These are phyloP conservation scores for Dorcoceras hygrometricum DNA, from an alignment of 257 asterid species.

Conservation along the genomic window DNA sequence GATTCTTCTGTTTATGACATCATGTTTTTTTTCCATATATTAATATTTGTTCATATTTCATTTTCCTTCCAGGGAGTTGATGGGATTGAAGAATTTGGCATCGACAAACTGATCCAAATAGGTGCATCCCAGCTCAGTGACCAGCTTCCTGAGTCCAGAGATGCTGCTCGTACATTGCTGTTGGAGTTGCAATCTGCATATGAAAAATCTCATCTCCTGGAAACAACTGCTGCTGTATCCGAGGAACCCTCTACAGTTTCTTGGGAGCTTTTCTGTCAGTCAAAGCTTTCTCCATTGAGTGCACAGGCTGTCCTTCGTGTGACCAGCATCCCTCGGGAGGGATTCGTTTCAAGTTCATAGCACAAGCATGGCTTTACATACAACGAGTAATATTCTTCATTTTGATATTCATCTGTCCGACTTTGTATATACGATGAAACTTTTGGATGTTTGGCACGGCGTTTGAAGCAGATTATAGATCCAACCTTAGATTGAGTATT, in stretches of 20 bases:
- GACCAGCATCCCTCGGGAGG: conserved; percentile 64
- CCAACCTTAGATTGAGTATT: background rate
- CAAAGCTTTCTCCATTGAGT: conserved; percentile 78
- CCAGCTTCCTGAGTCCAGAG: conserved; percentile 91
- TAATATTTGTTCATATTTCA: background rate
- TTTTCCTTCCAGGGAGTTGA: conserved; percentile 60
- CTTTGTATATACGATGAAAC: conserved; percentile 67
- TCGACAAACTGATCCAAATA: conserved; percentile 73
- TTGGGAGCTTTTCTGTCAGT: conserved; percentile 84
- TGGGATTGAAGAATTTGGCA: conserved; percentile 67
- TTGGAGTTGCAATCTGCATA: conserved; percentile 65
- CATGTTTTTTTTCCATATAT: background rate
- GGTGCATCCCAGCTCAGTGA: conserved; percentile 87
- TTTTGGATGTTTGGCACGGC: conserved; percentile 43
- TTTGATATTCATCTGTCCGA: conserved; percentile 28
- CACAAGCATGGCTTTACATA: conserved; percentile 22
- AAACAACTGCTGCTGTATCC: conserved; percentile 27
- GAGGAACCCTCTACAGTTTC: conserved; percentile 44
- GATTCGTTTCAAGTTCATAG: conserved; percentile 54
- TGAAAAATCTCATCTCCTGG: conserved; percentile 41
- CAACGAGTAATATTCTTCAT: conserved; percentile 28
- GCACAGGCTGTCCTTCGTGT: conserved; percentile 95
- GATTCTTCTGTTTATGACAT: background rate
- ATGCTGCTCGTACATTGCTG: conserved; percentile 79
- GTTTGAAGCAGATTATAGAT: conserved; percentile 1